Base-by-base conservation (phyloP, 2,329 filamentous ascomycete genomes). In the Aspergillus fructus region DNA sequence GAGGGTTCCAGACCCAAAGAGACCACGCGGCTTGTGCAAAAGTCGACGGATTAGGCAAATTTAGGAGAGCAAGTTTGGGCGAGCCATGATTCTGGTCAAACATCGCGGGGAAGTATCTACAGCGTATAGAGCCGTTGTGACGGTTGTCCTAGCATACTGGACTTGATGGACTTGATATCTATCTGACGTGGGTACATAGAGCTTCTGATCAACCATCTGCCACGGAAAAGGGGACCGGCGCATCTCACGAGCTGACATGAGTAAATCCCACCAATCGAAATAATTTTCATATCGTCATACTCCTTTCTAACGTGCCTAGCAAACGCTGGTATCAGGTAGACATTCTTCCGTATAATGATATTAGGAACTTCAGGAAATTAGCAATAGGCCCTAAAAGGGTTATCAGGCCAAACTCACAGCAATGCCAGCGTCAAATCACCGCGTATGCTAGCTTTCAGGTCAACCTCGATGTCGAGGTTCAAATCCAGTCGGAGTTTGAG, bases 391-490 rank as follows among this genome's bases (percentile, higher is more conserved):
- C 39, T 40, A 11, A 30, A 30, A 30, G 27, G 9, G 9, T 11
- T 11, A 11, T 11, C 27, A 30, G 3, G 27, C 27, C 27, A 6
- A 11, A 86, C 85, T 80, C 82, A 91, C 89, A 89, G 85, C 69
- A 94, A 81, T 62, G 87, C 88, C 63, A 94, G 75, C 39, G 90
- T 92, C 62, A 96, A 76, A 77, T 96, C 91, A 69, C 91, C 91
- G 66, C 92, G 87, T 64, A 94, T 92, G 74, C 87, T 87, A 23
- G 90, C 90, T 80, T 93, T 94, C 61, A 94, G 82, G 67, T 91
- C 88, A 61, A 94, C 90, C 74, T 94, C 90, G 53, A 94, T 83
- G 65, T 94, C 90, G 54, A 94, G 79, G 74, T 93, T 92, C 56
- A 91, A 78, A 69, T 93, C 90, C 24, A 94, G 77, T 42, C 86